Evolutionary conservation across 768 basidiomycete species (phyloP).

Genomic region (Agaricus blazei): DNA sequence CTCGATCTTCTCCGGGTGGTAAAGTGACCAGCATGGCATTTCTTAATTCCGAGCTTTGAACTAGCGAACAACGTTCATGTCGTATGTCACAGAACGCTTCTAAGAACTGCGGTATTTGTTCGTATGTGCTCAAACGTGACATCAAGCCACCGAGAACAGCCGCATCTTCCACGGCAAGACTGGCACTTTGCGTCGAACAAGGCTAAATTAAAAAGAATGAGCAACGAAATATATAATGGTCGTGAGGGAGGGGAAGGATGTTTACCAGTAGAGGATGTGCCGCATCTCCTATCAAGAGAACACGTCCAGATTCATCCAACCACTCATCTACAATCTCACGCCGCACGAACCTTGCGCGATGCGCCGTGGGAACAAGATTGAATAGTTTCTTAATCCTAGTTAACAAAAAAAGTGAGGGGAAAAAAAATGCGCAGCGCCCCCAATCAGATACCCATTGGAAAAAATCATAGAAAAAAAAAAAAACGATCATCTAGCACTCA

Average conservation of each 20-base stretch:
- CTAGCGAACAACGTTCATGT: conserved; percentile 35
- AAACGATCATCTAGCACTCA: not conserved
- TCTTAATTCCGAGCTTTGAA: conserved; percentile 36
- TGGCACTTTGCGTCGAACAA: conserved; percentile 39
- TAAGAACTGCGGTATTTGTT: conserved; percentile 43
- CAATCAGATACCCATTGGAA: no score
- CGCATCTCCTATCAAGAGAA: conserved; percentile 49
- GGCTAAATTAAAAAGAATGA: conserved; percentile 28
- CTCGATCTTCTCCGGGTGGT: conserved; percentile 35
- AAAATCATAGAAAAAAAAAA: not conserved
- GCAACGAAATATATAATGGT: conserved; percentile 3
- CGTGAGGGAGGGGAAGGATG: not conserved
- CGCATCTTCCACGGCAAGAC: conserved; percentile 52
- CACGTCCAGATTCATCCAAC: conserved; percentile 41
- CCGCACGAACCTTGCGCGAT: conserved; percentile 31
- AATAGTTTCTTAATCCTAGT: conserved; percentile 31
- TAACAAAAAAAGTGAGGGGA: conserved; percentile 6
- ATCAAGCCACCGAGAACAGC: conserved; percentile 51
- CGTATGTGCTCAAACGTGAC: conserved; percentile 35
- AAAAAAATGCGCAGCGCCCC: not conserved
- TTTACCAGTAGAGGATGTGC: conserved; percentile 50
- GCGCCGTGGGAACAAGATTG: conserved; percentile 24
- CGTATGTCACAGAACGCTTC: conserved; percentile 50
- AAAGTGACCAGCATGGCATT: conserved; percentile 38
- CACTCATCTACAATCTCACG: conserved; percentile 38